Percentiles rank a stretch among this genome's conserved stretches.
Conservation (phyloP, 2,329 filamentous ascomycete genomes). For the Escovopsis sp. region DNA sequence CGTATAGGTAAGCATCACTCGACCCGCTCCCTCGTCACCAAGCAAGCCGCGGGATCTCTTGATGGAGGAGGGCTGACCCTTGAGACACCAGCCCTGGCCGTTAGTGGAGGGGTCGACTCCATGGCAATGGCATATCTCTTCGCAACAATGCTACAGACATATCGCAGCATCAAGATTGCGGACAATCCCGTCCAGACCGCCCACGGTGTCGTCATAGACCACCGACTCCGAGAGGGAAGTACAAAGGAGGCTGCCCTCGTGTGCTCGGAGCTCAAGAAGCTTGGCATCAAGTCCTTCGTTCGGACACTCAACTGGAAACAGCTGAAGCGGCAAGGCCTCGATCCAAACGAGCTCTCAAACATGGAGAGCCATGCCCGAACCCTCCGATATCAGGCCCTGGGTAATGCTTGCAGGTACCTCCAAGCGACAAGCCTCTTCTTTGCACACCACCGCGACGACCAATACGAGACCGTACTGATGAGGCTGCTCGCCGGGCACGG, state of each 20-base stretch:
- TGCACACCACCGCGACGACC: conserved; percentile 82
- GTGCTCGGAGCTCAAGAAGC: conserved; percentile 18
- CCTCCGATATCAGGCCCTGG: conserved; percentile 59
- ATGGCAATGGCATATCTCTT: conserved; percentile 83
- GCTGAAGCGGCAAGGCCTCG: conserved; percentile 14
- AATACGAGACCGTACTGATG: conserved; percentile 80
- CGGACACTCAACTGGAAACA: conserved; percentile 32
- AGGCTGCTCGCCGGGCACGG: conserved; percentile 54
- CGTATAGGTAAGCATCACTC: conserved; percentile 25
- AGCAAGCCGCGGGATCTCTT: background rate
- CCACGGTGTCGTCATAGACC: conserved; percentile 40
- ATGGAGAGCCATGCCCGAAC: conserved; percentile 66
- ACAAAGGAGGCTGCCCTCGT: conserved; percentile 36
- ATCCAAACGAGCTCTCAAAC: conserved; percentile 33
- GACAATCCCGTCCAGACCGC: conserved; percentile 30
- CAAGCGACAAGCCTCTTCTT: conserved; percentile 50
- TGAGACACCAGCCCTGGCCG: conserved; percentile 47
- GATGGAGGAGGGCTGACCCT: background rate
- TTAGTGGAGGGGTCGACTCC: conserved; percentile 93
- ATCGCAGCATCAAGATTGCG: conserved; percentile 24
- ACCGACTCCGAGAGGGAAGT: conserved; percentile 39
- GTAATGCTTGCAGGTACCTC: conserved; percentile 37
- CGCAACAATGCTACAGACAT: conserved; percentile 25
- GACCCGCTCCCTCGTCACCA: background rate
- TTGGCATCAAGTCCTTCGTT: conserved; percentile 20